A percentile compares a stretch with the other conserved stretches of the same genome.
These are phyloP conservation scores for Aspergillus uvarum DNA, from an alignment of 2,329 filamentous ascomycete species.

Conservation along the genomic window DNA sequence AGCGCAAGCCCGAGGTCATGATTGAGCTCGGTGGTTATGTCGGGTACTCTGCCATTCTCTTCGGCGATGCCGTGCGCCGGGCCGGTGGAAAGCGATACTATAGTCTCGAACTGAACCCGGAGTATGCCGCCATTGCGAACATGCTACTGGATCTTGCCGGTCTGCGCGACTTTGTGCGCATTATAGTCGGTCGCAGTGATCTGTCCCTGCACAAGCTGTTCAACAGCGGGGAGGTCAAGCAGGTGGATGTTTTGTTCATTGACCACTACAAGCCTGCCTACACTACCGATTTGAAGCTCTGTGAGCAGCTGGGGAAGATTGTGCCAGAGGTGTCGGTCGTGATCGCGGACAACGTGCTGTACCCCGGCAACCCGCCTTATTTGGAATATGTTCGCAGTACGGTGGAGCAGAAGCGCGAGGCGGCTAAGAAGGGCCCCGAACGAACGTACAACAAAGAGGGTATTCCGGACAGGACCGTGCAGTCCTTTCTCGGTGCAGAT, in stretches of 20 bases:
- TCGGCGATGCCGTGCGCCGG: slow-evolving; percentile 64
- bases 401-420: slow-evolving; percentile 60
- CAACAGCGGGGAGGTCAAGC: slow-evolving; percentile 51
- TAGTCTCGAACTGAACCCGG: slow-evolving; percentile 71
- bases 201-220: slow-evolving; percentile 64
- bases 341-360: slow-evolving; percentile 47
- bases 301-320: slow-evolving; percentile 68
- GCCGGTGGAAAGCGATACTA: slow-evolving; percentile 66
- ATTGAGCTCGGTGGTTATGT: slow-evolving; percentile 80
- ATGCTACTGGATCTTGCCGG: slow-evolving; percentile 73
- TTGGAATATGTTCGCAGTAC: slow-evolving; percentile 66
- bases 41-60: slow-evolving; percentile 77
- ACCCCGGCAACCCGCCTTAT: slow-evolving; percentile 48
- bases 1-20: slow-evolving; percentile 67
- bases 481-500: slow-evolving; percentile 27
- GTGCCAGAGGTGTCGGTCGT: slow-evolving; percentile 51
- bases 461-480: slow-evolving; percentile 21
- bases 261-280: slow-evolving; percentile 81
- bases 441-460: slow-evolving; percentile 21
- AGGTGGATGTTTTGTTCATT: slow-evolving; percentile 72
- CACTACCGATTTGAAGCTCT: slow-evolving; percentile 71
- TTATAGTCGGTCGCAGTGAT: slow-evolving; percentile 69
- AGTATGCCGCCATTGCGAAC: slow-evolving; percentile 69
- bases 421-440: slow-evolving; percentile 28
- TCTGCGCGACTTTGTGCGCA: slow-evolving; percentile 66